Conservation (phyloP, 495 filamentous ascomycete species). For the Podospora sp. region DNA sequence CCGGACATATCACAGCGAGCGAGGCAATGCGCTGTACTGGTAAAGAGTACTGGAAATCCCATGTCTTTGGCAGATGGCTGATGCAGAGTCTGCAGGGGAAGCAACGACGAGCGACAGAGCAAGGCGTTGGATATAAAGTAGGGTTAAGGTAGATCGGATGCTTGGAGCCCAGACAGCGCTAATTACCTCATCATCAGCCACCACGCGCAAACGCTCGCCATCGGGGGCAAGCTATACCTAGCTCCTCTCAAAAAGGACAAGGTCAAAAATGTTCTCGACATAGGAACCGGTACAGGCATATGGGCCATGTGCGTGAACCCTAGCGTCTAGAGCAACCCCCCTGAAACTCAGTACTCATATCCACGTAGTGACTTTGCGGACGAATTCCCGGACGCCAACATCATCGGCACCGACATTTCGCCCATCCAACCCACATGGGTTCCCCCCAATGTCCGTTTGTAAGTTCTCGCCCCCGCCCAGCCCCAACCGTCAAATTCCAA, state of each 20-base stretch:
- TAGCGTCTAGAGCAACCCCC: neutral
- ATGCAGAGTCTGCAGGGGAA: constrained; percentile 29
- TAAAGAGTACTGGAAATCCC: constrained; percentile 2
- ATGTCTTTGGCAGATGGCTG: neutral
- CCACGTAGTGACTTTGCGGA: constrained; percentile 45
- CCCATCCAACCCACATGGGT: constrained; percentile 57
- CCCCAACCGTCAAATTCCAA: neutral
- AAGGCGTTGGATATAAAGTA: constrained; percentile 46
- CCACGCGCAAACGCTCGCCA: constrained; percentile 41
- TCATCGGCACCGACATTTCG: constrained; percentile 68
- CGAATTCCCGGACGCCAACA: constrained; percentile 52
- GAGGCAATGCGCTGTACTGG: constrained; percentile 37
- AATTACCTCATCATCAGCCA: constrained; percentile 33
- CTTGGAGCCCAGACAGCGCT: neutral
- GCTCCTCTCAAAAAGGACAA: constrained; percentile 54
- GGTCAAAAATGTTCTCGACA: constrained; percentile 12
- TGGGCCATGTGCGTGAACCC: constrained; percentile 42
- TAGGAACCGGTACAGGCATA: constrained; percentile 27
- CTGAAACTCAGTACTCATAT: neutral
- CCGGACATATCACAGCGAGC: constrained; percentile 42
- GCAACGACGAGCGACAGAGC: constrained; percentile 46
- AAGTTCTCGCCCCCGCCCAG: neutral
- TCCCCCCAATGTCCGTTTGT: constrained; percentile 52
- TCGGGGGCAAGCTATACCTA: constrained; percentile 58
- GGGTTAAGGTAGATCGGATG: constrained; percentile 4